These are phyloP conservation scores for Mercurialis annua DNA, from an alignment of 345 rosid genomes.

Conservation along the genomic window DNA sequence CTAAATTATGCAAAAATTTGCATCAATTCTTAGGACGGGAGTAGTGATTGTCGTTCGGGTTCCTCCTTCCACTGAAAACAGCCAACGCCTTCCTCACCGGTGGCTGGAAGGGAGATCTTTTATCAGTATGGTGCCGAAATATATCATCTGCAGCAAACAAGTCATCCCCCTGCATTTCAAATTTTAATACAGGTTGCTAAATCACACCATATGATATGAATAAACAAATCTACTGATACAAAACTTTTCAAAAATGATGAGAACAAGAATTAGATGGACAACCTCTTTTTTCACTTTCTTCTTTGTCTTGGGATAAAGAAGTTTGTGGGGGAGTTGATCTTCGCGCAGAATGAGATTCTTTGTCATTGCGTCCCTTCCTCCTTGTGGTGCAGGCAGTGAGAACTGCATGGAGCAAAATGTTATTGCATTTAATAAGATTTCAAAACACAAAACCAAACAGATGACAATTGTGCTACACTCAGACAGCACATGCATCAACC, in stretches of 20 bases:
- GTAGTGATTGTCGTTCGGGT: conserved; percentile 94
- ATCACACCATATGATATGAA: not conserved
- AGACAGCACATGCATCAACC: not conserved
- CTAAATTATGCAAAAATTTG: not conserved
- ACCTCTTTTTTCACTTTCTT: conserved; percentile 73
- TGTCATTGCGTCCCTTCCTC: conserved; percentile 85
- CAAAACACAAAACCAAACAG: not conserved
- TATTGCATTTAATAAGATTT: not conserved
- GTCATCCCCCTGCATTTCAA: conserved; percentile 56
- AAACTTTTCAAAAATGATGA: not conserved
- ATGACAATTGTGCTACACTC: not conserved
- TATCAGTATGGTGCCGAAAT: conserved; percentile 60
- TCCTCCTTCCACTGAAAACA: conserved; percentile 80
- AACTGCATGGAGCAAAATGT: conserved; percentile 45
- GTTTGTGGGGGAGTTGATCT: conserved; percentile 91
- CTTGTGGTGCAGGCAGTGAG: conserved; percentile 83
- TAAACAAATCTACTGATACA: not conserved
- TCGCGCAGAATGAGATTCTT: conserved; percentile 79
- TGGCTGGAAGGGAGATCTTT: conserved; percentile 64
- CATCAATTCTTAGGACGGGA: conserved; percentile 52
- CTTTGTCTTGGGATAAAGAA: conserved; percentile 76
- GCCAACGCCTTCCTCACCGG: conserved; percentile 82
- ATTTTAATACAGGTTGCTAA: not conserved
- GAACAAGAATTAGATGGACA: not conserved
- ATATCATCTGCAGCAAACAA: conserved; percentile 46